phyloP scores from a whole-genome alignment of 2,329 filamentous ascomycete species.

The Arthrocladium fulminans region DNA sequence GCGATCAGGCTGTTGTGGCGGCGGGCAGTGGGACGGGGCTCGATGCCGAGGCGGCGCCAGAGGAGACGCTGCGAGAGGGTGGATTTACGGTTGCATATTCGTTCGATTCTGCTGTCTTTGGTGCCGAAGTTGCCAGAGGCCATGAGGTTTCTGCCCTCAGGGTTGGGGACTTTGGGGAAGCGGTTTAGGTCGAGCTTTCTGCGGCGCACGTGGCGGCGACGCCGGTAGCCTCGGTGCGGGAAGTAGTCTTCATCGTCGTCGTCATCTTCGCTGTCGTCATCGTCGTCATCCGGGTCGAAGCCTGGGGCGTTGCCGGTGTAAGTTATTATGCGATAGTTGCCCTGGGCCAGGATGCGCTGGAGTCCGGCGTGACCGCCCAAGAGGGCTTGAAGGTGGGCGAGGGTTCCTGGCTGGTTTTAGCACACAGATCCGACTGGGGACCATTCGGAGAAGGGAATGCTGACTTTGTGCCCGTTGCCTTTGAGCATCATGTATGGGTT shows the following conservation, averaged over 20 bases:
- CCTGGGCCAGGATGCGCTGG: conserved; percentile 39
- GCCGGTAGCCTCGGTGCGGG: conserved; percentile 21
- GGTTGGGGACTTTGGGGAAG: conserved; percentile 78
- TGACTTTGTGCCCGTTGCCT: not conserved
- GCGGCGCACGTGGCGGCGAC: conserved; percentile 41
- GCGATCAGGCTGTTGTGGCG: conserved; percentile 58
- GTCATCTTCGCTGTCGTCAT: conserved; percentile 27
- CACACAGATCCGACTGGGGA: no score
- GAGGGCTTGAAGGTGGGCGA: conserved; percentile 43
- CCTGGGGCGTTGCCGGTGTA: conserved; percentile 23
- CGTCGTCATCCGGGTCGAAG: conserved; percentile 26
- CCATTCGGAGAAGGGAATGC: not conserved
- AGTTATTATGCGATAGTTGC: conserved; percentile 26
- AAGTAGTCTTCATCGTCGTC: conserved; percentile 26
- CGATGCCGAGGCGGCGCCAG: conserved; percentile 64
- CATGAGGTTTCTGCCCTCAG: conserved; percentile 70
- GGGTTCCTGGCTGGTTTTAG: conserved; percentile 25
- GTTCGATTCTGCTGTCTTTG: conserved; percentile 49
- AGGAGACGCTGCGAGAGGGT: conserved; percentile 61
- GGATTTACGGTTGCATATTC: conserved; percentile 47
- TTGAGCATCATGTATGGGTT: no score
- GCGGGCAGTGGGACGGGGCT: conserved; percentile 52
- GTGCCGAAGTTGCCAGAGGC: conserved; percentile 69
- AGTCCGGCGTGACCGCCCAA: conserved; percentile 44
- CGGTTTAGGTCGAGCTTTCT: conserved; percentile 38